These are phyloP conservation scores for Mycena polygramma DNA, from an alignment of 768 basidiomycete species.

Conservation along the genomic window DNA sequence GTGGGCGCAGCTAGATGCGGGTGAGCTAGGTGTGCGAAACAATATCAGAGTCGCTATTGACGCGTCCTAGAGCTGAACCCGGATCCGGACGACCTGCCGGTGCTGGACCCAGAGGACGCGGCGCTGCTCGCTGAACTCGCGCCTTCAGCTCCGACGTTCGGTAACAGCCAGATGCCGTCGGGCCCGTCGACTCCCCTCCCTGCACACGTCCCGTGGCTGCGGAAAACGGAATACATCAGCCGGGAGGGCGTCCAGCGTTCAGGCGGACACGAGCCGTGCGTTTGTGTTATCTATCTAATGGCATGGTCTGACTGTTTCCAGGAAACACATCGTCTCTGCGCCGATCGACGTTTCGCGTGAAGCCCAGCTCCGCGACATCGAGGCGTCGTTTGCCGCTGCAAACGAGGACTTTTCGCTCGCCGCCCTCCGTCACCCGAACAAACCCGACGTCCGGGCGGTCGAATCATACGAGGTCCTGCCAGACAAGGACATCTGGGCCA, in stretches of 20 bases:
- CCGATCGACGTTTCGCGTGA: constrained; percentile 78
- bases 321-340: constrained; percentile 62
- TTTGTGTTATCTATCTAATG: constrained; percentile 24
- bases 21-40: constrained; percentile 4
- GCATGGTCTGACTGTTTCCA: constrained; percentile 34
- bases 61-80: constrained; percentile 69
- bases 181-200: constrained; percentile 60
- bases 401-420: constrained; percentile 72
- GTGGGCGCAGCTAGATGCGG: constrained; percentile 29
- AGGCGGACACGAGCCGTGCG: constrained; percentile 69
- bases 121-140: constrained; percentile 80
- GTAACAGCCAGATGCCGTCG: constrained; percentile 54
- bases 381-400: constrained; percentile 78
- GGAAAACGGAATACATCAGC: constrained; percentile 92
- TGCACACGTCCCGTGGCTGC: constrained; percentile 87
- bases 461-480: constrained; percentile 89
- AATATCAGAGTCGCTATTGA: background rate
- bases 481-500: constrained; percentile 89
- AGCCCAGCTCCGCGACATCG: constrained; percentile 84
- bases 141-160: constrained; percentile 58
- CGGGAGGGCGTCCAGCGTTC: constrained; percentile 63
- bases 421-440: constrained; percentile 81
- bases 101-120: constrained; percentile 81
- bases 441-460: constrained; percentile 78
- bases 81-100: constrained; percentile 66